Percentiles rank a stretch among this genome's conserved stretches.
Evolutionary conservation across 2,329 filamentous ascomycete species (phyloP).

Genomic region (Aciculosporium take): DNA sequence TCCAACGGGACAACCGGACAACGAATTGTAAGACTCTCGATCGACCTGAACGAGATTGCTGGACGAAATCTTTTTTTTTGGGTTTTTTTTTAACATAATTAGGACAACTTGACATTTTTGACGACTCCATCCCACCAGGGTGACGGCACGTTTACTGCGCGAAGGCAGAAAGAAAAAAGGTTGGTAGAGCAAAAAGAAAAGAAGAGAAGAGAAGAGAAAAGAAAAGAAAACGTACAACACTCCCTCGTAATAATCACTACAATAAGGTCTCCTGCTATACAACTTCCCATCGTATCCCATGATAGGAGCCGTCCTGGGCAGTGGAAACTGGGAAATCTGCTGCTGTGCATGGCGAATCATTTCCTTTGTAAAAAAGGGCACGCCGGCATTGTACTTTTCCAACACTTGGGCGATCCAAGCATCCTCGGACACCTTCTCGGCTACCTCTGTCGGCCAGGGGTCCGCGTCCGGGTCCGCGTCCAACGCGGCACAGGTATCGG

Average conservation of each 20-base stretch:
- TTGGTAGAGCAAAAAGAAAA: neutral
- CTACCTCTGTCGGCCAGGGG: neutral
- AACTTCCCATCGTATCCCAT: conserved; percentile 3
- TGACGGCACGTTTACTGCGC: too few relatives aligned
- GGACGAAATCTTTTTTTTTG: neutral
- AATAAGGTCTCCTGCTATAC: neutral
- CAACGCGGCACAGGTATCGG: neutral
- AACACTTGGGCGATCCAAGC: neutral
- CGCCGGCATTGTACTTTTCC: conserved; percentile 3
- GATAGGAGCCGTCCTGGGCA: neutral
- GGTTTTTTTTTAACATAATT: too few relatives aligned
- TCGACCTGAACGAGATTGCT: neutral
- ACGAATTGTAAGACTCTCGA: neutral
- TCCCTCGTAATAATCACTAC: neutral
- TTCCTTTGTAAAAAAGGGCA: conserved; percentile 2
- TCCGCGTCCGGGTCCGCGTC: neutral
- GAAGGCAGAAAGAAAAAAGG: neutral
- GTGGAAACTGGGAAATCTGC: neutral
- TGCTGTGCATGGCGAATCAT: conserved; percentile 2
- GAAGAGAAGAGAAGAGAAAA: neutral
- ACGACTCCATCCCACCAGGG: too few relatives aligned
- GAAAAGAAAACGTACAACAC: neutral
- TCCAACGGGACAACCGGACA: neutral
- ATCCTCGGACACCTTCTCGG: neutral
- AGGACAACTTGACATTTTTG: neutral